phyloP scores from a whole-genome alignment of 179 eudicot species.

The Patellifolia procumbens region DNA sequence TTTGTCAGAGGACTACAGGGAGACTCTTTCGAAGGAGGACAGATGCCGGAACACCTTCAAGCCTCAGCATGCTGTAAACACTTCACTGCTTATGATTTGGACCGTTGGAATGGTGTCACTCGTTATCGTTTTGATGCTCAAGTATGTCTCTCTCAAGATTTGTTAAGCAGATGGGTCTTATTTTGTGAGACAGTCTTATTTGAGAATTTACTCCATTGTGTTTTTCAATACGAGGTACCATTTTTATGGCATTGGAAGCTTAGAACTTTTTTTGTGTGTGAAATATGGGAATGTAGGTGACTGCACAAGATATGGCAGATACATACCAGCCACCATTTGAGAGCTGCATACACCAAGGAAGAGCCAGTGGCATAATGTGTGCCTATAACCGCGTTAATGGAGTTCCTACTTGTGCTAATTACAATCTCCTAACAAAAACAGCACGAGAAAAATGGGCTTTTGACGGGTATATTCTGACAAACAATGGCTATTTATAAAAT shows the following conservation, averaged over 20 bases:
- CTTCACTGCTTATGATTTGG: constrained; percentile 90
- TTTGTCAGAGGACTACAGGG: constrained; percentile 88
- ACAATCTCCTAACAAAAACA: constrained; percentile 58
- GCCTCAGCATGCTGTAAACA: constrained; percentile 97
- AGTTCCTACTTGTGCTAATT: constrained; percentile 81
- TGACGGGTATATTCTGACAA: constrained; percentile 50
- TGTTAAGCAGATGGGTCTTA: too few species aligned
- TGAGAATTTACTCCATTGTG: too few species aligned
- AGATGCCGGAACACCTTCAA: constrained; percentile 45
- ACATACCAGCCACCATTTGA: constrained; percentile 87
- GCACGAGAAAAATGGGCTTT: constrained; percentile 83
- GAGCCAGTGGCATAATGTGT: constrained; percentile 93
- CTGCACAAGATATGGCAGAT: constrained; percentile 81
- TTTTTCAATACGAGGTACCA: too few species aligned
- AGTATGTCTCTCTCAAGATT: constrained; percentile 49
- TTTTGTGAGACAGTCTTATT: too few species aligned
- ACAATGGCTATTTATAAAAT: neutral
- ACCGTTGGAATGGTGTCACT: constrained; percentile 61
- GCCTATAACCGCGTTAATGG: constrained; percentile 88
- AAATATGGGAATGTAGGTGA: constrained; percentile 56
- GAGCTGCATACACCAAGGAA: constrained; percentile 63
- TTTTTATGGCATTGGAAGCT: too few species aligned
- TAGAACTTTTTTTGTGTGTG: too few species aligned
- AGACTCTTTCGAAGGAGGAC: constrained; percentile 58
- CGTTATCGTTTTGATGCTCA: constrained; percentile 73